Evolutionary conservation across 192 early-diverging fungal species (phyloP).

Genomic region (Rhizophagus prolifer): DNA sequence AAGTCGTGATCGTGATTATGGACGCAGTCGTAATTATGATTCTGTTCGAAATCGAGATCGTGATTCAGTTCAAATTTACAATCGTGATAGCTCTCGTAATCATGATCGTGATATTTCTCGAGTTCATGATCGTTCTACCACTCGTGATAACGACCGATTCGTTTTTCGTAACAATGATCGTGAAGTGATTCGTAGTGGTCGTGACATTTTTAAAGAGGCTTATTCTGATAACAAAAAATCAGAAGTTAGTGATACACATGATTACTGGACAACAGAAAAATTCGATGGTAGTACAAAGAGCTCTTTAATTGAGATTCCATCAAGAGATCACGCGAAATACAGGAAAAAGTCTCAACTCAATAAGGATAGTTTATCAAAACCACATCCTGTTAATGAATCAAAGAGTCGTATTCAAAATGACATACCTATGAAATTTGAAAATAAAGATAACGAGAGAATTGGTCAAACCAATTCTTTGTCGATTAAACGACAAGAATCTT

Average conservation of each 20-base stretch:
- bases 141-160: neutral
- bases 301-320: neutral
- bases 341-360: neutral
- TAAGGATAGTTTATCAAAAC: neutral
- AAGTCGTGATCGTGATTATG: constrained; percentile 7
- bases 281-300: neutral
- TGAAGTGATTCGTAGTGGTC: neutral
- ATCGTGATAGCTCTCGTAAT: neutral
- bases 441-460: neutral
- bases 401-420: neutral
- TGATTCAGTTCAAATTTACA: neutral
- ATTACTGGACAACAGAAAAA: neutral
- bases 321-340: neutral
- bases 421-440: neutral
- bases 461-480: neutral
- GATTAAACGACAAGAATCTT: neutral
- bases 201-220: neutral
- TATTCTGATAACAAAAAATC: neutral
- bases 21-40: neutral
- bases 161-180: constrained; percentile 7
- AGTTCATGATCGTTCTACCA: neutral
- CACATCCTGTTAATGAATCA: neutral
- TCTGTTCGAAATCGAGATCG: constrained; percentile 7
- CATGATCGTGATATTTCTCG: constrained; percentile 12
- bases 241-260: neutral